A percentile compares a stretch with the other conserved stretches of the same genome.
Conservation (phyloP, 331 rosid species). For the Acacia pycnantha region DNA sequence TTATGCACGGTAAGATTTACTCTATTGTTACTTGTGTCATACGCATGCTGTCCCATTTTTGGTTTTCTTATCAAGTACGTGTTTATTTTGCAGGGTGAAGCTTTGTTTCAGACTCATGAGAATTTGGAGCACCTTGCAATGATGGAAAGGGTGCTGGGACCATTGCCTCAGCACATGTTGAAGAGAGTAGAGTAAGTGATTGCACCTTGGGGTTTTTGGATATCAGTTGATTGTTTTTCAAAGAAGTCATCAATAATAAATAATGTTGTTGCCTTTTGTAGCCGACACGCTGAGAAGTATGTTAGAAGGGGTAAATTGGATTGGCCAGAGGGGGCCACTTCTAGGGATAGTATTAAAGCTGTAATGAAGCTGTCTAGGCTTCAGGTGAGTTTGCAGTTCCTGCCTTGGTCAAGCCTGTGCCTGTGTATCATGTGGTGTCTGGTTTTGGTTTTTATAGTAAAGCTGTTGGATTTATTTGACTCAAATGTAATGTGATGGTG, state of each 20-base stretch:
- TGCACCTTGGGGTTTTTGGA: background rate
- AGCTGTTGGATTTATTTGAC: background rate
- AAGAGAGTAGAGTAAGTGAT: constrained; percentile 75
- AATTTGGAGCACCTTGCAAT: constrained; percentile 94
- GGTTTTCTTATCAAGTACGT: background rate
- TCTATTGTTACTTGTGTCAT: background rate
- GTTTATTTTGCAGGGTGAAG: constrained; percentile 69
- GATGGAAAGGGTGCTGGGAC: constrained; percentile 96
- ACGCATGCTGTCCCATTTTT: background rate
- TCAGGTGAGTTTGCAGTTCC: constrained; percentile 49
- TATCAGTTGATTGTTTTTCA: background rate
- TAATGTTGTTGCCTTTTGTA: constrained; percentile 16
- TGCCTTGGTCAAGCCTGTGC: background rate
- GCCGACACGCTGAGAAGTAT: constrained; percentile 90
- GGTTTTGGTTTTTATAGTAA: background rate
- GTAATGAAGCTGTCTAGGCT: constrained; percentile 79
- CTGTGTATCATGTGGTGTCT: background rate
- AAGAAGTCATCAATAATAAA: background rate
- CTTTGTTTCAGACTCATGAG: constrained; percentile 94
- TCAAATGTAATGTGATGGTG: constrained; percentile 19
- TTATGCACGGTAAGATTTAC: constrained; percentile 68
- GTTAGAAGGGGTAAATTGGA: constrained; percentile 81
- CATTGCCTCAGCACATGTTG: constrained; percentile 63
- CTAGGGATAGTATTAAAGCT: constrained; percentile 90
- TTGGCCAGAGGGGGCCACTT: constrained; percentile 94